Conservation (phyloP, 2,329 filamentous ascomycete genomes). For the Drechslerella coelobrocha region DNA sequence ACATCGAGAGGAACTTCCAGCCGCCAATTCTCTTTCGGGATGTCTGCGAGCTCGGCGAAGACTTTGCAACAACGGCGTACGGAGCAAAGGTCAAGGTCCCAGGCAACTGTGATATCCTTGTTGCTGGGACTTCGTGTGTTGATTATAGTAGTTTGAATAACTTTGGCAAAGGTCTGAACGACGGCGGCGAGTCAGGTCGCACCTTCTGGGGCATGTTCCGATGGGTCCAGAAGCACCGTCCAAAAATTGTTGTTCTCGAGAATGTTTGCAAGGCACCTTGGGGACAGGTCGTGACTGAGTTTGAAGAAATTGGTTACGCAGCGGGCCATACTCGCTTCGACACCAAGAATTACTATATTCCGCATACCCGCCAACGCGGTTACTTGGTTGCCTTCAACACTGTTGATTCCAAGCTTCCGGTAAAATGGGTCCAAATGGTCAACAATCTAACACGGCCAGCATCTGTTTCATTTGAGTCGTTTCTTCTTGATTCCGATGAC, state of each 20-base stretch:
- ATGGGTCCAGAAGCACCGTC: constrained; percentile 66
- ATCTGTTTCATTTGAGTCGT: constrained; percentile 64
- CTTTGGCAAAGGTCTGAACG: constrained; percentile 62
- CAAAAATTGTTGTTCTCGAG: constrained; percentile 73
- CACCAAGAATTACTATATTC: constrained; percentile 75
- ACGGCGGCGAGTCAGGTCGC: constrained; percentile 69
- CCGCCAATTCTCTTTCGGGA: constrained; percentile 66
- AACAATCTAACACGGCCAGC: constrained; percentile 63
- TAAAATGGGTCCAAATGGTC: constrained; percentile 62
- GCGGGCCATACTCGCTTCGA: constrained; percentile 64
- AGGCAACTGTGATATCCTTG: constrained; percentile 67
- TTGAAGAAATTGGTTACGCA: constrained; percentile 65
- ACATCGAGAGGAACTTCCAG: constrained; percentile 68
- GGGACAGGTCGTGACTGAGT: constrained; percentile 62
- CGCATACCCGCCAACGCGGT: constrained; percentile 70
- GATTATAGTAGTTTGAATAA: constrained; percentile 75
- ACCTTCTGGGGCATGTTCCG: constrained; percentile 70
- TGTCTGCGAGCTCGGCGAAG: constrained; percentile 64
- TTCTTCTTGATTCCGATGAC: constrained; percentile 67
- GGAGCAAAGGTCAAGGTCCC: constrained; percentile 68
- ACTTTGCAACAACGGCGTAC: constrained; percentile 69
- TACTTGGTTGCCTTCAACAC: constrained; percentile 68
- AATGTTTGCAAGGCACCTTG: constrained; percentile 72
- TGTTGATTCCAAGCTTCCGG: constrained; percentile 55
- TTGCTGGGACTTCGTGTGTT: constrained; percentile 77